A percentile compares a stretch with the other conserved stretches of the same genome.
Conservation (phyloP, 257 asterid genomes). For the Solanum neorickii region DNA sequence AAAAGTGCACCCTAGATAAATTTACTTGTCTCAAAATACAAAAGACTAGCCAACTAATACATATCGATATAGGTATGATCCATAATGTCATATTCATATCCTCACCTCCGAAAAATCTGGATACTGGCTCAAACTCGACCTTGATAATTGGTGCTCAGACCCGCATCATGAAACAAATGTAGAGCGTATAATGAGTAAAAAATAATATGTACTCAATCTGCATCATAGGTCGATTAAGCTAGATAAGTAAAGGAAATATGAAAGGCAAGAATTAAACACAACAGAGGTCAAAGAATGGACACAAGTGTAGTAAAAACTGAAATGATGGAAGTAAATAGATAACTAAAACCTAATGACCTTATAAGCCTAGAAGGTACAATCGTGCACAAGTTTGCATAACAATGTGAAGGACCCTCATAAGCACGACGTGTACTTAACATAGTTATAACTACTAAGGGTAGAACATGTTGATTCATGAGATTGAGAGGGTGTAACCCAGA, state of each 20-base stretch:
- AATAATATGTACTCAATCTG: not conserved
- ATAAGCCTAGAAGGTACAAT: not conserved
- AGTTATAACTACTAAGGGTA: not conserved
- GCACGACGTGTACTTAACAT: not conserved
- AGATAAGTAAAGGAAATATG: not conserved
- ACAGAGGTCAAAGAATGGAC: not conserved
- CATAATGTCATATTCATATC: not conserved
- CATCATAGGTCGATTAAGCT: too few relatives aligned
- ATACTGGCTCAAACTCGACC: accelerated
- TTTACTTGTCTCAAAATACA: not conserved
- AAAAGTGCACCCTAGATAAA: not conserved
- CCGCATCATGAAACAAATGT: not conserved
- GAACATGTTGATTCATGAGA: not conserved
- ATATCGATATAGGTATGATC: not conserved
- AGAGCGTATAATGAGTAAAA: not conserved
- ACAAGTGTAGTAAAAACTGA: not conserved
- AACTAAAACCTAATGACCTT: not conserved
- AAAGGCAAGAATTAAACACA: not conserved
- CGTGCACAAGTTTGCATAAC: not conserved
- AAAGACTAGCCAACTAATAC: not conserved
- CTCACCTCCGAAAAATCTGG: not conserved
- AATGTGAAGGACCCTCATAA: not conserved
- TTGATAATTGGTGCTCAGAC: not conserved
- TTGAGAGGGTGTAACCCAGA: not conserved
- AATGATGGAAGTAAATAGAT: not conserved